Evolutionary conservation across 495 filamentous ascomycete species (phyloP), one percentile per base, ranked within the genome.

Genomic region (Hypomontagnella submonticulosa): DNA sequence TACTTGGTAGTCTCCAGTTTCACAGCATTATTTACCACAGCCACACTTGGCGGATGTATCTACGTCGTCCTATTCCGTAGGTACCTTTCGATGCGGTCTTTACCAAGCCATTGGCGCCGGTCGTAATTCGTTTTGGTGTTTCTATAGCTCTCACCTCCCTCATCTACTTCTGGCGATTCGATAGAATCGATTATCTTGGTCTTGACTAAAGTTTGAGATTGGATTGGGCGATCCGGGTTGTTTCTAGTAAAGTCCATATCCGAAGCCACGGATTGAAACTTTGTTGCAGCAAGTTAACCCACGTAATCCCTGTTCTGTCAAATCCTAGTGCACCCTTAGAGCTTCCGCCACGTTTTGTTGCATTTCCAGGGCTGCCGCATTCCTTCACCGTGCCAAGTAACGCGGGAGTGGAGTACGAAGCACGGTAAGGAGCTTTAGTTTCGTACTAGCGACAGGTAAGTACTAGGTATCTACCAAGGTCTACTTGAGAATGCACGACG

Each of bases 261-360:
- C 23, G 23, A 27, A 38, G 36, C 10, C 3, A 38, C 36, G 10
- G 36, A 11, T 13, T 12, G 9, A 8, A 38, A 38, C 3, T 3
- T 38, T 38, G 10, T 12, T 13, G 9, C n/a, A 38, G 10, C 9
- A 11, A 13, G 36, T 38, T 38, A 38, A 38, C 36, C 36, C n/a
- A 38, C 36, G 36, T 33, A 18, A 30, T 50, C 52, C 43, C 10
- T 57, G 36, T 40, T 44, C 15, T 32, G 9, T 44, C 37, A 19
- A 34, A 61, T 44, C 53, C 57, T 32, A 8, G 56, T 47, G 44
- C 44, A 49, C 43, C 60, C 55, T 61, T 34, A 55, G 51, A 67
- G 67, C 62, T 70, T 3, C 19, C 40, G 68, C 68, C 68, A 71
- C 68, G 68, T 71, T 60, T 67, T 67, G 43, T 47, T 57, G 57